Evolutionary conservation across 2,329 filamentous ascomycete genomes (phyloP).

Genomic region (Phialophora macrospora): DNA sequence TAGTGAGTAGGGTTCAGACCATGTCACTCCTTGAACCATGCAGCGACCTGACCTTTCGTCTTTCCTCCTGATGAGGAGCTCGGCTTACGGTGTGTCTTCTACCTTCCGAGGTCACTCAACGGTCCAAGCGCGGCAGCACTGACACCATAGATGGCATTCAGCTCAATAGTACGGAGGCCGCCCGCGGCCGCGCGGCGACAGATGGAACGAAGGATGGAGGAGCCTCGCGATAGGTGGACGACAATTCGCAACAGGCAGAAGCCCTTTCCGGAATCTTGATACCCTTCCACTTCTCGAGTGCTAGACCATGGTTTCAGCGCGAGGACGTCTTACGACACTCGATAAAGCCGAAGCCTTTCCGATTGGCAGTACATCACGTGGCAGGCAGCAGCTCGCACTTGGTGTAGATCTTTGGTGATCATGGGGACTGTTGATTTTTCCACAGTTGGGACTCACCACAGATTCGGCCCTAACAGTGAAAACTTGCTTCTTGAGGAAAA

Average conservation of each 20-base stretch:
- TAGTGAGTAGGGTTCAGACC: too few species aligned
- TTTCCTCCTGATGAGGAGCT: background rate
- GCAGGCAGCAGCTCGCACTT: background rate
- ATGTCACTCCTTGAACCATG: background rate
- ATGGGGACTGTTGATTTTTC: background rate
- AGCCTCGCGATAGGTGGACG: background rate
- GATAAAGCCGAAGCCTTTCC: background rate
- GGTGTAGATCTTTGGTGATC: background rate
- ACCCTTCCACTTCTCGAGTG: background rate
- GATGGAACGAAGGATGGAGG: background rate
- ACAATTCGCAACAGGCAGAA: background rate
- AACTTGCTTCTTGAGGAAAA: background rate
- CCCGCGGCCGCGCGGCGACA: background rate
- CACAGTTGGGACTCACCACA: background rate
- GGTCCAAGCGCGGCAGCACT: background rate
- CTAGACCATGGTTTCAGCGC: background rate
- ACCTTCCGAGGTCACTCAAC: background rate
- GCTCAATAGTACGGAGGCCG: background rate
- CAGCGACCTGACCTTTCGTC: background rate
- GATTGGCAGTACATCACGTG: conserved; percentile 1
- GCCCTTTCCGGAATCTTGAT: background rate
- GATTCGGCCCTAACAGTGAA: background rate
- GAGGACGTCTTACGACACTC: background rate
- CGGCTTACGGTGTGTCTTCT: background rate
- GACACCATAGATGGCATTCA: background rate